Evolutionary conservation across 495 filamentous ascomycete genomes (phyloP), one percentile per base, ranked within the genome.

Genomic region (Jackrogersella minutella): DNA sequence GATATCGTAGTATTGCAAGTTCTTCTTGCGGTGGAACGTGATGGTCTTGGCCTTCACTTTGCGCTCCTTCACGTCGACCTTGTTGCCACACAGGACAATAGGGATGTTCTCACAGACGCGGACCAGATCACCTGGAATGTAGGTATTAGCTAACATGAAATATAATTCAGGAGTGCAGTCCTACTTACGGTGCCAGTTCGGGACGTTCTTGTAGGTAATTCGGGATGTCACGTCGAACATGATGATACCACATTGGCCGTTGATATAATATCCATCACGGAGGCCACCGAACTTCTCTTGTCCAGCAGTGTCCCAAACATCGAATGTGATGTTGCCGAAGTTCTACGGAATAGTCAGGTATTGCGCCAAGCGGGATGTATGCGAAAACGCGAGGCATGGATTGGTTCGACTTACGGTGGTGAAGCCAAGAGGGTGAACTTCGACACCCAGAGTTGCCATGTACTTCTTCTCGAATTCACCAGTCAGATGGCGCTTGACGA

Each of bases 381-480:
- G 65, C 39, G 39, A 47, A 31, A 61, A 16, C 55, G 34, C 46
- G 57, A 58, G 59, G 40, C 17, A 30, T 61, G 70, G 37, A 39
- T 55, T 63, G 67, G 76, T 66, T 72, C 73, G 78, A 85, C 90
- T 81, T 91, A 96, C 92, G 74, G 93, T 97, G 73, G 87, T 92
- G 87, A 97, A 97, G 72, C 85, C 88, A 63, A 96, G 89, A 76
- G 93, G 92, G 83, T 99, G 96, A 69, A 99, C 96, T 79, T 99
- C 96, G 72, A 99, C 96, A 90, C 96, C 96, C 60, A 99, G 89
- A 58, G 96, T 99, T 66, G 96, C 96, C 79, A 99, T 97, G 82
- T 99, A 99, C 84, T 98, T 99, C 90, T 99, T 99, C 87, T 99
- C 96, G 77, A 99, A 99, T 78, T 99, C 96, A 68, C 96, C 96